A percentile compares a stretch with the other conserved stretches of the same genome.
phyloP scores from a whole-genome alignment of 2,329 filamentous ascomycete species.

The Beauveria sp. region DNA sequence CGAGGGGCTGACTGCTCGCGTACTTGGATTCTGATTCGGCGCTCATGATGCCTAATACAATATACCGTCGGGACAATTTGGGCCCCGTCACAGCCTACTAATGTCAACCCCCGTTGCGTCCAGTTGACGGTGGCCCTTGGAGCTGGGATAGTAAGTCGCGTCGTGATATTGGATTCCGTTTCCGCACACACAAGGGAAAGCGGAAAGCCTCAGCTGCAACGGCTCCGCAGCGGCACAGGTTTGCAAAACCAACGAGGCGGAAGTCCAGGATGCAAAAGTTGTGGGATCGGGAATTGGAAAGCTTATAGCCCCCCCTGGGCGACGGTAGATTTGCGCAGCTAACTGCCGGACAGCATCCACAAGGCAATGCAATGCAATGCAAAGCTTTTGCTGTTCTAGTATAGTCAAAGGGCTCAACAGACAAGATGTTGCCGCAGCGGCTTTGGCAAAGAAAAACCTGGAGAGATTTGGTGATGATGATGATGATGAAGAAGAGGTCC shows the following conservation, averaged over 20 bases:
- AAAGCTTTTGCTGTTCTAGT: neutral
- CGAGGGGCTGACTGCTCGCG: neutral
- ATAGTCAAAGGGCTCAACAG: neutral
- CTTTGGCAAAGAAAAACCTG: neutral
- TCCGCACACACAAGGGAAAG: too few species aligned
- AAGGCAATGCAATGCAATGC: neutral
- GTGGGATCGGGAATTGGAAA: neutral
- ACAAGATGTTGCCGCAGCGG: neutral
- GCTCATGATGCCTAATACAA: neutral
- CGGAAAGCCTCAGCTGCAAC: too few species aligned
- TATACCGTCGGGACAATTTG: neutral
- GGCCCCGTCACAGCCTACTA: neutral
- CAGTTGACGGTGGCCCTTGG: neutral
- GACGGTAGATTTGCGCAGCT: neutral
- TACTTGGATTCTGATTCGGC: neutral
- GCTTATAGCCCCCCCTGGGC: neutral
- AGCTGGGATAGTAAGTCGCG: too few species aligned
- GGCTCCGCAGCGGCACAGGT: too few species aligned
- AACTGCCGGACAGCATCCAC: neutral
- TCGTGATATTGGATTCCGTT: too few species aligned
- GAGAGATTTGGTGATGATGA: neutral
- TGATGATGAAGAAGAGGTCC: neutral
- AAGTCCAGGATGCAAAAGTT: neutral
- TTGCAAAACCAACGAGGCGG: neutral
- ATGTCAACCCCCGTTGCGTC: too few species aligned